A percentile compares a stretch with the other conserved stretches of the same genome.
Evolutionary conservation across 78 protist species (phyloP).

Genomic region (Chrysochromulina parva): DNA sequence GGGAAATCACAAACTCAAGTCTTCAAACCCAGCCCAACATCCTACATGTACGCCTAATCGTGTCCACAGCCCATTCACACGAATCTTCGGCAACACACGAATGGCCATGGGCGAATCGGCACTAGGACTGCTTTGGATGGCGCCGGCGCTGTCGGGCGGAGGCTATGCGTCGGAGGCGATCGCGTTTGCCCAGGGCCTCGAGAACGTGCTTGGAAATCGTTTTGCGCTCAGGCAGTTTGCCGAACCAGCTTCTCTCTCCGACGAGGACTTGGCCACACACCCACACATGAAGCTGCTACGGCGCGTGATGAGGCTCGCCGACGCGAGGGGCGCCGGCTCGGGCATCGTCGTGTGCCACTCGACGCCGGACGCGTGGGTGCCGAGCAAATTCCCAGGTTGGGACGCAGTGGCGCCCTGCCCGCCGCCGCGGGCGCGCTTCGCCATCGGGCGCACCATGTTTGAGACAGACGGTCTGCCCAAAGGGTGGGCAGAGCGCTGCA

Average conservation of each 20-base stretch:
- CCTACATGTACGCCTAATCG: no score
- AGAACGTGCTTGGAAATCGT: no score
- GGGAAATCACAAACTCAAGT: no score
- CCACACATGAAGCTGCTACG: background rate
- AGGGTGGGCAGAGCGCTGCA: slow-evolving; percentile 32
- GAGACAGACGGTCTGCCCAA: slow-evolving; percentile 38
- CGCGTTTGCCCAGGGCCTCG: background rate
- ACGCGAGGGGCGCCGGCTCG: background rate
- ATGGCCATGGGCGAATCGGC: no score
- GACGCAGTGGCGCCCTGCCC: slow-evolving; percentile 17
- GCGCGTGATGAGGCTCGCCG: background rate
- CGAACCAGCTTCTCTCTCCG: background rate
- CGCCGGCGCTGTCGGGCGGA: slow-evolving; percentile 17
- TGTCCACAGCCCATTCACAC: no score
- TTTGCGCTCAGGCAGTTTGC: background rate
- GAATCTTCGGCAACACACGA: no score
- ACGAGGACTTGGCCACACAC: background rate
- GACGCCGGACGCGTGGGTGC: slow-evolving; percentile 18
- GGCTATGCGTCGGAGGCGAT: background rate
- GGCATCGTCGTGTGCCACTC: slow-evolving; percentile 8
- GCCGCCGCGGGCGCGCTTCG: background rate
- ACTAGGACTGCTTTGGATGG: slow-evolving; percentile 9
- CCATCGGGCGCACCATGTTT: slow-evolving; percentile 54
- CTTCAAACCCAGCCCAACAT: no score
- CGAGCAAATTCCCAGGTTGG: background rate